Evolutionary conservation across 78 protist genomes (phyloP), one percentile per base, ranked within the genome.

Genomic region (Ministeria vibrans): DNA sequence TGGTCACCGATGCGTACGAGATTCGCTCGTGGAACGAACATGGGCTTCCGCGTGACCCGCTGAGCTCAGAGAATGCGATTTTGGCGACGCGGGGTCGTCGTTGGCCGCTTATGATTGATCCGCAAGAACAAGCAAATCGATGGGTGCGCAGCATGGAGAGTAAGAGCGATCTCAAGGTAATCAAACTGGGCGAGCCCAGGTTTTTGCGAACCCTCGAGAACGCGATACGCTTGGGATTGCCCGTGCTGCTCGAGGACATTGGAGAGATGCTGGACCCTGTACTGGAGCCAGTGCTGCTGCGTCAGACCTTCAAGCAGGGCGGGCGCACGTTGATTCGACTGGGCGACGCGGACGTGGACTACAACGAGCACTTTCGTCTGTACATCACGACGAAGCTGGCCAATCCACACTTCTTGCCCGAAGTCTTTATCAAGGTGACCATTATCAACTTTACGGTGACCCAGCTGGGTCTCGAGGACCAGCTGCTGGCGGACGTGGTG

Each of bases 61-160:
- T 90, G 38, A 81, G 87, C 49, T 68, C 86, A 11, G 92, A 86
- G 59, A 89, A 87, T 62, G 94, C 88, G 25, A 75, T 91, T 45
- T 53, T 90, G 28, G 83, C 75, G 70, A 59, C 73, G 34, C 36
- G 73, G 22, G 71, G 76, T n/a, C 74, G 38, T 42, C 81, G 94
- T 34, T 93, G 90, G 89, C 93, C 93, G 43, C 85, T 93, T 9
- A 72, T 84, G 74, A 93, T 93, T 73, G 96, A 93, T 72, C 96
- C 96, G 34, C 90, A 88, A 39, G 87, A 79, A 28, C 96, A 93
- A 61, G 96, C 96, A 25, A 86, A 82, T 82, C 27, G 43, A 30
- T 95, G 94, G 93, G 68, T 95, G 23, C 59, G 79, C 28, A 42
- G n/a, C 34, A 85, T 84, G 87, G 88, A 84, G 78, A 28, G 42